These are phyloP conservation scores for Pelargonium fulgidum DNA, from an alignment of 441 rosid genomes.

Conservation along the genomic window DNA sequence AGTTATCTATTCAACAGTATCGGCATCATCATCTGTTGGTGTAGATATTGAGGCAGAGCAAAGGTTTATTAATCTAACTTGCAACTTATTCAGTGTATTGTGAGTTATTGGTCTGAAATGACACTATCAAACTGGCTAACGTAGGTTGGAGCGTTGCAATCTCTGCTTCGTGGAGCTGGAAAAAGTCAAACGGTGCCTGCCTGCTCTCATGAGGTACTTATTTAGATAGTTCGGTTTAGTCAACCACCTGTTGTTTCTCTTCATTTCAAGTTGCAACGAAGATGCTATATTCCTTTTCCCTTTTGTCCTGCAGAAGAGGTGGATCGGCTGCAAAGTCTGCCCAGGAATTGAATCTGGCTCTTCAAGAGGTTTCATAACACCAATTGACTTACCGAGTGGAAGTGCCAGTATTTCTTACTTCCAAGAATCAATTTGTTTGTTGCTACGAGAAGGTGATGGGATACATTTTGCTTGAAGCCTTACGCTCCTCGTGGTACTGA, in stretches of 20 bases:
- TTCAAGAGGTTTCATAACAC: constrained; percentile 63
- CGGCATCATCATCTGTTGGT: constrained; percentile 36
- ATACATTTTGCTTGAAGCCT: constrained; percentile 10
- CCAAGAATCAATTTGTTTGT: constrained; percentile 22
- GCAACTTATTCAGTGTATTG: neutral
- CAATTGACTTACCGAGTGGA: constrained; percentile 5
- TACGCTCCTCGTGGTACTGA: constrained; percentile 16
- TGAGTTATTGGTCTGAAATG: neutral
- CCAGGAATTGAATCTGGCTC: constrained; percentile 69
- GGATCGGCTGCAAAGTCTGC: constrained; percentile 71
- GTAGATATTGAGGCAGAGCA: constrained; percentile 96
- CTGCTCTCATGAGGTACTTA: constrained; percentile 52
- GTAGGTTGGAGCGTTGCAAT: constrained; percentile 86
- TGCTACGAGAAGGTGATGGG: constrained; percentile 20
- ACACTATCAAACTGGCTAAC: neutral
- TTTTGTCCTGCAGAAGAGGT: constrained; percentile 49
- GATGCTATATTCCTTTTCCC: neutral
- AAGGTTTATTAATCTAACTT: constrained; percentile 43
- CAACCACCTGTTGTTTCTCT: neutral
- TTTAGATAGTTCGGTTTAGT: constrained; percentile 4
- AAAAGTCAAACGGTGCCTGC: constrained; percentile 66
- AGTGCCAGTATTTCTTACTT: constrained; percentile 17
- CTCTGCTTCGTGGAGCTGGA: constrained; percentile 83
- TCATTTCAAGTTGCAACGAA: neutral
- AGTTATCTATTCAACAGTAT: constrained; percentile 56